phyloP scores from a whole-genome alignment of 495 filamentous ascomycete species.

The Geoglossum glabrum region DNA sequence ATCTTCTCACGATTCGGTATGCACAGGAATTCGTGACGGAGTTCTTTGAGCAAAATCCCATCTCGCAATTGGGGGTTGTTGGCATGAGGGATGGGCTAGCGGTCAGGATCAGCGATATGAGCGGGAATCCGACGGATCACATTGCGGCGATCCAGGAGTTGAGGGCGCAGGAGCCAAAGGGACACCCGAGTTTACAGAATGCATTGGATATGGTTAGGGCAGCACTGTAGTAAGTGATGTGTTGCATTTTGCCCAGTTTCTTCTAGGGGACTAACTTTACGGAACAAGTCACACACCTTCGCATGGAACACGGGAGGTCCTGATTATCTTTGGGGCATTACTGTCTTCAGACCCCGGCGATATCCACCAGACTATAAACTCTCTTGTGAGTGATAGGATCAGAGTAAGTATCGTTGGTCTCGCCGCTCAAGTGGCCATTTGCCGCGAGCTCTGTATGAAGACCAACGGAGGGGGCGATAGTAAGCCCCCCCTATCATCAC shows the following conservation, averaged over 20 bases:
- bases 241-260: neutral
- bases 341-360: conserved; percentile 83
- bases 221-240: conserved; percentile 46
- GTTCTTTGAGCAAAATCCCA: conserved; percentile 98
- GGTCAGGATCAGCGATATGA: conserved; percentile 66
- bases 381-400: conserved; percentile 59
- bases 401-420: conserved; percentile 76
- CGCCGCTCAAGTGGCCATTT: conserved; percentile 79
- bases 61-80: conserved; percentile 78
- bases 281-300: conserved; percentile 56
- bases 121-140: conserved; percentile 78
- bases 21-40: conserved; percentile 76
- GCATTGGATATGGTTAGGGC: conserved; percentile 86
- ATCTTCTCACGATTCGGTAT: conserved; percentile 63
- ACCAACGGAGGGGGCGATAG: conserved; percentile 67
- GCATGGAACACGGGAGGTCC: conserved; percentile 80
- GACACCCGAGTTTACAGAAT: conserved; percentile 82
- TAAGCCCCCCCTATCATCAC: conserved; percentile 3
- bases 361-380: conserved; percentile 72
- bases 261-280: neutral
- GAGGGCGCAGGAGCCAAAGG: conserved; percentile 60
- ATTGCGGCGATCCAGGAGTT: conserved; percentile 53
- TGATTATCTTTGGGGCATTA: conserved; percentile 81
- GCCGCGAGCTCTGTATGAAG: conserved; percentile 62
- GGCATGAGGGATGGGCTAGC: conserved; percentile 86